These are phyloP conservation scores for Stentor roeselii DNA, from an alignment of 73 alveolate species.

Conservation along the genomic window DNA sequence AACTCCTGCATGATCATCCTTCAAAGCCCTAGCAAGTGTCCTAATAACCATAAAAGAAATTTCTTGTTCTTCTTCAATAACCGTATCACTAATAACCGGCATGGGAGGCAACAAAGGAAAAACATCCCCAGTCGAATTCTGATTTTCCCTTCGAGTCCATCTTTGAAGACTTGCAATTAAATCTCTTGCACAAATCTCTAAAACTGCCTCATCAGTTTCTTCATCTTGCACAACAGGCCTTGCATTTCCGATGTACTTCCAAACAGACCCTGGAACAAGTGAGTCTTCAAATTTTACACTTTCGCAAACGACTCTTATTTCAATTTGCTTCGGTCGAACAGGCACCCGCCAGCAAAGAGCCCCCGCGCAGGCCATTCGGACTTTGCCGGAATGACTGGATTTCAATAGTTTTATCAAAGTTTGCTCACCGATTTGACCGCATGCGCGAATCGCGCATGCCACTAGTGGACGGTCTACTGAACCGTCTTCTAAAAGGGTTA, in stretches of 20 bases:
- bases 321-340: slow-evolving; percentile 54
- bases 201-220: slow-evolving; percentile 53
- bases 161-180: slow-evolving; percentile 86
- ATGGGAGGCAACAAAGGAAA: slow-evolving; percentile 20
- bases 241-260: slow-evolving; percentile 74
- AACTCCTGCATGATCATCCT: slow-evolving; percentile 62
- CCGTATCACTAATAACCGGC: background rate
- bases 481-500: slow-evolving; percentile 79
- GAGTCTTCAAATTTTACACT: slow-evolving; percentile 57
- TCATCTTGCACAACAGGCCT: slow-evolving; percentile 66
- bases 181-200: slow-evolving; percentile 84
- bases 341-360: slow-evolving; percentile 74
- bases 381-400: slow-evolving; percentile 62
- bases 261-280: slow-evolving; percentile 83
- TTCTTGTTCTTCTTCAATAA: slow-evolving; percentile 36
- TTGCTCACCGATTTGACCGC: slow-evolving; percentile 78
- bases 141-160: slow-evolving; percentile 49
- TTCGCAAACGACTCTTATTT: slow-evolving; percentile 67
- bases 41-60: slow-evolving; percentile 57
- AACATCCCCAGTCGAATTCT: background rate
- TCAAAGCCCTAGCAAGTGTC: slow-evolving; percentile 55
- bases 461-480: slow-evolving; percentile 76
- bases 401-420: slow-evolving; percentile 64
- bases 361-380: slow-evolving; percentile 79
- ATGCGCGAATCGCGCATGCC: slow-evolving; percentile 75